Evolutionary conservation across 371 early-diverging fungal species (phyloP).

Genomic region (Syncephalastrum sp.): DNA sequence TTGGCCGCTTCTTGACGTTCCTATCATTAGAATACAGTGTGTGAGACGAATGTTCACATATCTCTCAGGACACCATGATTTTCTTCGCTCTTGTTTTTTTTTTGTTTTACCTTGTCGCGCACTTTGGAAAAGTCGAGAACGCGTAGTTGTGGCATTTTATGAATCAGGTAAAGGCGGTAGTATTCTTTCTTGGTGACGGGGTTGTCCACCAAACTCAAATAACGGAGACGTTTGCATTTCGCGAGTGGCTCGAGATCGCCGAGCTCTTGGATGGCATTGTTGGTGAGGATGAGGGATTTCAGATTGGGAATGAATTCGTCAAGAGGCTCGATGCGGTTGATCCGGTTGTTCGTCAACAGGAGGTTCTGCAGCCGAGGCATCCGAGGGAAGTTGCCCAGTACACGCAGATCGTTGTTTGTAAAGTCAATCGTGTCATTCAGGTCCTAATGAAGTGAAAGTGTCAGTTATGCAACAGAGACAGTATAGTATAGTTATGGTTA

Average conservation of each 20-base stretch:
- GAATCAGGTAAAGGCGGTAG: slow-evolving; percentile 83
- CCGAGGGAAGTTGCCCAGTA: slow-evolving; percentile 87
- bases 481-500: background rate
- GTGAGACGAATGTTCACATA: too few relatives aligned
- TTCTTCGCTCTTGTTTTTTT: slow-evolving; percentile 29
- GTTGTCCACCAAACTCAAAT: slow-evolving; percentile 79
- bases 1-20: slow-evolving; percentile 75
- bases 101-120: slow-evolving; percentile 56
- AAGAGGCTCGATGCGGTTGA: slow-evolving; percentile 71
- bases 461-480: background rate
- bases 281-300: slow-evolving; percentile 77
- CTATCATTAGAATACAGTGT: slow-evolving; percentile 24
- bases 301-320: slow-evolving; percentile 73
- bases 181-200: slow-evolving; percentile 80
- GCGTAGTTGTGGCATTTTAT: slow-evolving; percentile 73
- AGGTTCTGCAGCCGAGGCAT: slow-evolving; percentile 78
- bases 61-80: too few relatives aligned
- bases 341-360: slow-evolving; percentile 84
- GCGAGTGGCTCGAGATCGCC: slow-evolving; percentile 80
- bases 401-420: slow-evolving; percentile 86
- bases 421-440: slow-evolving; percentile 91
- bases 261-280: slow-evolving; percentile 81
- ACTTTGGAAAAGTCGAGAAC: slow-evolving; percentile 86
- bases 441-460: slow-evolving; percentile 51
- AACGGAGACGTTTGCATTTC: slow-evolving; percentile 53